Conservation (phyloP, 805 yeast genomes). For the Metschnikowia vanudenii region DNA sequence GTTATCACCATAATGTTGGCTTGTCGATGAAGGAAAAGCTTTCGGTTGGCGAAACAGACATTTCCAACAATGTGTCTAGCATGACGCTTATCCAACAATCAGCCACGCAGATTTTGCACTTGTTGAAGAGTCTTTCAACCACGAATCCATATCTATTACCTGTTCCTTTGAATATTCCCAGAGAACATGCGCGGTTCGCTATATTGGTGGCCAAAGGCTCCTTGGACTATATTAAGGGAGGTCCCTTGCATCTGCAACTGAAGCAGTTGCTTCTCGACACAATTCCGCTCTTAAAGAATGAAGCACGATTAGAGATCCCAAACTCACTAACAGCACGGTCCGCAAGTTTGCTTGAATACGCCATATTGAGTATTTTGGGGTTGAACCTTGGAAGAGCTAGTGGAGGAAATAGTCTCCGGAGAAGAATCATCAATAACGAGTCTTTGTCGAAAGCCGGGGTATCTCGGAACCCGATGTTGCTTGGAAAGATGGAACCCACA, state of each 20-base stretch:
- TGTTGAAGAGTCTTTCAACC: conserved; percentile 42
- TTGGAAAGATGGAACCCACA: not conserved
- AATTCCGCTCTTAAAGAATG: conserved; percentile 49
- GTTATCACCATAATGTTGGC: conserved; percentile 42
- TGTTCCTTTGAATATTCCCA: conserved; percentile 58
- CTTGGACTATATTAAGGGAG: conserved; percentile 79
- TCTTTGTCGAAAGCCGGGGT: conserved; percentile 8
- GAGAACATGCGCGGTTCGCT: conserved; percentile 63
- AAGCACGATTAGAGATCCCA: conserved; percentile 52
- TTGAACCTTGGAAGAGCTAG: conserved; percentile 35
- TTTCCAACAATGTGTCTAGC: conserved; percentile 44
- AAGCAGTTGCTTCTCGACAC: conserved; percentile 53
- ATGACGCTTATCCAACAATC: conserved; percentile 69
- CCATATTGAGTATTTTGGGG: conserved; percentile 62
- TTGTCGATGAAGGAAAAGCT: conserved; percentile 37
- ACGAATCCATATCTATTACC: conserved; percentile 51
- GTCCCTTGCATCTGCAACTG: conserved; percentile 72
- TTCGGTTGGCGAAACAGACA: conserved; percentile 36
- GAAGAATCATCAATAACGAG: conserved; percentile 8
- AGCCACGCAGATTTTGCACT: conserved; percentile 55
- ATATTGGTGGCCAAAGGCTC: conserved; percentile 71
- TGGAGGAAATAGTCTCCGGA: conserved; percentile 6
- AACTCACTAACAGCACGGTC: conserved; percentile 54
- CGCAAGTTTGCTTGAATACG: conserved; percentile 53
- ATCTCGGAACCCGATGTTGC: not conserved